phyloP scores from a whole-genome alignment of 164 flowering plant genomes.

The Tetracentron sinense region DNA sequence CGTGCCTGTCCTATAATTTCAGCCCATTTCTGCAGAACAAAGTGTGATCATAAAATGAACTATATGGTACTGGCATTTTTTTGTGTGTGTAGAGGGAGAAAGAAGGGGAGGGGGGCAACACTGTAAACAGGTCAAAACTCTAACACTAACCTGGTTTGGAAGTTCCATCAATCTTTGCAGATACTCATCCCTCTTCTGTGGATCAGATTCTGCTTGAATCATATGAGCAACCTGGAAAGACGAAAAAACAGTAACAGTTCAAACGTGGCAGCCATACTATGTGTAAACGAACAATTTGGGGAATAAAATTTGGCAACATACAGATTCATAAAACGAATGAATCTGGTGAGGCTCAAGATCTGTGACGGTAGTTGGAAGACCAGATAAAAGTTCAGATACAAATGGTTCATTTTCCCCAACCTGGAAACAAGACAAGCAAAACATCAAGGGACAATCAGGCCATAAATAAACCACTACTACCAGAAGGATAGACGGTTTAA shows the following conservation, averaged over 20 bases:
- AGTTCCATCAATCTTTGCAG: slow-evolving; percentile 88
- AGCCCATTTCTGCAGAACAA: slow-evolving; percentile 70
- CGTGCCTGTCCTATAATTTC: slow-evolving; percentile 98
- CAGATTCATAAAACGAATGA: slow-evolving; percentile 97
- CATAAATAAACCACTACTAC: no score
- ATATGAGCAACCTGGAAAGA: slow-evolving; percentile 75
- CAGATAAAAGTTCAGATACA: slow-evolving; percentile 90
- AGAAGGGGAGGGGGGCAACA: no score
- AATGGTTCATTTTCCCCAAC: slow-evolving; percentile 95
- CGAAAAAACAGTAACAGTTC: neutral
- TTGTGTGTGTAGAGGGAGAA: no score
- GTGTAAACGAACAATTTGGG: neutral
- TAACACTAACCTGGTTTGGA: slow-evolving; percentile 69
- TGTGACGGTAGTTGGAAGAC: slow-evolving; percentile 71
- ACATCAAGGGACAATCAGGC: no score
- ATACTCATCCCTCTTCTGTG: slow-evolving; percentile 88
- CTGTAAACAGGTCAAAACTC: no score
- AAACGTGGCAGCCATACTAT: neutral
- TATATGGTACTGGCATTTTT: no score
- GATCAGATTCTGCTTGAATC: slow-evolving; percentile 98
- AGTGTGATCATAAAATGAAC: no score
- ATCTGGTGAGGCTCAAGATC: slow-evolving; percentile 99
- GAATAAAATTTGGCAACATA: slow-evolving; percentile 30
- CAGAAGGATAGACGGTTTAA: neutral
- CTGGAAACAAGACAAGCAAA: slow-evolving; percentile 34